A percentile compares a stretch with the other conserved stretches of the same genome.
phyloP scores from a whole-genome alignment of 805 yeast genomes.

The Yarrowia keelungensis region DNA sequence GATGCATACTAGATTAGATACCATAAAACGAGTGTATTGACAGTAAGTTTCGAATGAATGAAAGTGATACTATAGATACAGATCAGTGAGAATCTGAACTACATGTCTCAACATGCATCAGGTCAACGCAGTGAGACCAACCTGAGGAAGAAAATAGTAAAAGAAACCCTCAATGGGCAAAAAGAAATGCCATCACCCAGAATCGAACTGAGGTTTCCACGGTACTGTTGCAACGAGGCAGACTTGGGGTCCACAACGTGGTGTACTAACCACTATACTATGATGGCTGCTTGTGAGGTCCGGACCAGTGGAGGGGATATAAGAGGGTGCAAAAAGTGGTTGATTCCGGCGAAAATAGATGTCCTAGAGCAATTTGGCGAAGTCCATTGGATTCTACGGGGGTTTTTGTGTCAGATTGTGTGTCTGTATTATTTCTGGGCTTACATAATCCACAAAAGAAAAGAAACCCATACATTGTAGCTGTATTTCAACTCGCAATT shows the following conservation, averaged over 20 bases:
- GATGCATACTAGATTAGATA: not conserved
- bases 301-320: not conserved
- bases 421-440: no score
- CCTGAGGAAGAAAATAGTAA: not conserved
- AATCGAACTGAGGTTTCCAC: constrained; percentile 36
- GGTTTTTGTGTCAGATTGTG: no score
- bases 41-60: no score
- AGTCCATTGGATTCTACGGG: no score
- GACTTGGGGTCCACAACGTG: constrained; percentile 17
- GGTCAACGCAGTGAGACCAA: constrained; percentile 11
- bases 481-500: no score
- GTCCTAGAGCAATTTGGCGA: no score
- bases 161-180: not conserved
- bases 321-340: no score
- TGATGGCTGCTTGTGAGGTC: constrained; percentile 4
- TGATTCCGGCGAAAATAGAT: no score
- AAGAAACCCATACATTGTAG: no score
- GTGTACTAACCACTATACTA: constrained; percentile 35
- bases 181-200: constrained; percentile 30
- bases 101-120: not conserved
- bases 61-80: no score
- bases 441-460: no score
- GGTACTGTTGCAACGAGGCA: constrained; percentile 13
- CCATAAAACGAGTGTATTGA: not conserved
- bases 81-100: no score